phyloP scores from a whole-genome alignment of 768 basidiomycete genomes.

The Lactarius psammicola region DNA sequence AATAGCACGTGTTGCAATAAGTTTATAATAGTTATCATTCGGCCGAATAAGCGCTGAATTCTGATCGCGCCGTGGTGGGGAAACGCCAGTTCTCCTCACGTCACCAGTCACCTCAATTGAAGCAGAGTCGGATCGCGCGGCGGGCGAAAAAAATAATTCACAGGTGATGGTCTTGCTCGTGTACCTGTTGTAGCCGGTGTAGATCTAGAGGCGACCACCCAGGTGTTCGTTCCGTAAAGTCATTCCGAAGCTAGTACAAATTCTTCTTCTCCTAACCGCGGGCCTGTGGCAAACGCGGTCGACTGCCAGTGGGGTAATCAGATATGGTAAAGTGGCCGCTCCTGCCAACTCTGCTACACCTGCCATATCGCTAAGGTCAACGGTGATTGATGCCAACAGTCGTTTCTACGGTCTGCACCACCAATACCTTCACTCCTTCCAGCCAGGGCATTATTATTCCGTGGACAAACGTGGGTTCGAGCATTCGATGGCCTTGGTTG shows the following conservation, averaged over 20 bases:
- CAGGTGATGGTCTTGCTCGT: slow-evolving; percentile 31
- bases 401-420: neutral
- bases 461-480: slow-evolving; percentile 1
- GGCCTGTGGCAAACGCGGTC: neutral
- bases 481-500: slow-evolving; percentile 5
- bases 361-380: neutral
- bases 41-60: neutral
- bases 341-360: neutral
- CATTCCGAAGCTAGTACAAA: neutral
- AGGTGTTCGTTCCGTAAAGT: neutral
- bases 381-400: neutral
- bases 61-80: slow-evolving; percentile 5
- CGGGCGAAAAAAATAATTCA: slow-evolving; percentile 19
- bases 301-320: neutral
- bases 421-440: neutral
- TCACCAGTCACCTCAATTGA: slow-evolving; percentile 24
- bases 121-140: slow-evolving; percentile 20
- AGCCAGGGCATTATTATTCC: neutral
- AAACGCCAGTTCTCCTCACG: slow-evolving; percentile 27
- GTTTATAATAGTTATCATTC: neutral
- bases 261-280: neutral
- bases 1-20: neutral
- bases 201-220: neutral
- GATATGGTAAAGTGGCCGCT: neutral
- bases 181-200: neutral